phyloP scores from a whole-genome alignment of 2,329 filamentous ascomycete species.

The Colletotrichum liriopes region DNA sequence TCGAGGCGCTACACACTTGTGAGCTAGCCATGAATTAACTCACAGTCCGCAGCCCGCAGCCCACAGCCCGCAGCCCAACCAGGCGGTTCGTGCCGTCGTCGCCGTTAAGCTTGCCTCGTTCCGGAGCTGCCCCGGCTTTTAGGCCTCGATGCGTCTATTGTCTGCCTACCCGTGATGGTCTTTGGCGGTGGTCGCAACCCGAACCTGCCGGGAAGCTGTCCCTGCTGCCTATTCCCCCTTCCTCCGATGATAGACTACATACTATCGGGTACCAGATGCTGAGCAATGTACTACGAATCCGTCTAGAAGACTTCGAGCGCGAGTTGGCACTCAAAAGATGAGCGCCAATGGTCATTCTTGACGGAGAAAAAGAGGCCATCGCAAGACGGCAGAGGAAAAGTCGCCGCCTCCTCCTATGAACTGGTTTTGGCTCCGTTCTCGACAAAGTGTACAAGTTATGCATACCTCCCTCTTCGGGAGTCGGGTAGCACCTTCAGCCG shows the following conservation, averaged over 20 bases:
- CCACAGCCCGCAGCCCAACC: neutral
- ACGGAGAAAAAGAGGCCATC: too few relatives aligned
- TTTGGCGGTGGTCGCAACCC: too few relatives aligned
- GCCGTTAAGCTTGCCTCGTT: conserved; percentile 22
- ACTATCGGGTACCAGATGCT: neutral
- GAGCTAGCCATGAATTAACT: neutral
- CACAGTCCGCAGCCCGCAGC: neutral
- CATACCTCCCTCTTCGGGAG: neutral
- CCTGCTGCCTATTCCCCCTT: neutral
- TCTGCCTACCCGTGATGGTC: neutral
- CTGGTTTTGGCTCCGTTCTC: neutral
- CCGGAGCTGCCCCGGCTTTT: conserved; percentile 5
- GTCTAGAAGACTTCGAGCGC: neutral
- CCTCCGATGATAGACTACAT: neutral
- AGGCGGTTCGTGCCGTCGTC: conserved; percentile 20
- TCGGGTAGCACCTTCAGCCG: neutral
- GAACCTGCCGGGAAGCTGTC: neutral
- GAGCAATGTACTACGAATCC: too few relatives aligned
- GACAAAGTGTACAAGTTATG: neutral
- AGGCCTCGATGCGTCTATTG: neutral
- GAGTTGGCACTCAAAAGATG: neutral
- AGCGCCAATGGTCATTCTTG: neutral
- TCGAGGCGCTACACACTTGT: neutral
- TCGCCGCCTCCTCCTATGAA: neutral
- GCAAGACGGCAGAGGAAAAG: neutral